A percentile compares a stretch with the other conserved stretches of the same genome.
Evolutionary conservation across 192 early-diverging fungal species (phyloP).

Genomic region (Funneliformis mosseae): DNA sequence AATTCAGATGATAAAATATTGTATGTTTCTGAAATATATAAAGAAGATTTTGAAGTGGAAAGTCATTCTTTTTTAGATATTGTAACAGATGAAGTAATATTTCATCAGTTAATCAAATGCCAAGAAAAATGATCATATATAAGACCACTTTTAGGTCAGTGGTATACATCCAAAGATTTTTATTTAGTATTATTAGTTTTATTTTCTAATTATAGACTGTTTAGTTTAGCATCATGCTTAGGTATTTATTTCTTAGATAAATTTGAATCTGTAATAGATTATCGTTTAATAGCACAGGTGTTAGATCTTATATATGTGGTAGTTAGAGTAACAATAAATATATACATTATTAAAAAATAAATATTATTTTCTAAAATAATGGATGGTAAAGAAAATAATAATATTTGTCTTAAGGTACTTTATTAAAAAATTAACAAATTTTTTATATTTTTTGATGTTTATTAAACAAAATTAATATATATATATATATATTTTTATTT

Average conservation of each 20-base stretch:
- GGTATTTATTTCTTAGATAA: conserved; percentile 14
- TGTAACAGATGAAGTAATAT: background rate
- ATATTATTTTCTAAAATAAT: background rate
- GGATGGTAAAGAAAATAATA: background rate
- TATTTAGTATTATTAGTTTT: background rate
- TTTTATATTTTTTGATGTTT: too few relatives aligned
- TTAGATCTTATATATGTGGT: too few relatives aligned
- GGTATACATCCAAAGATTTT: too few relatives aligned
- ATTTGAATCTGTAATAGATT: background rate
- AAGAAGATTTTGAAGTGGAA: background rate
- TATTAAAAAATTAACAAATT: too few relatives aligned
- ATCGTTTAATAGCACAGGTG: too few relatives aligned
- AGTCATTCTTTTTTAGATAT: background rate
- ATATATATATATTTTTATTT: too few relatives aligned
- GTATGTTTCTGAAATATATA: too few relatives aligned
- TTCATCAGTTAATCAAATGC: too few relatives aligned
- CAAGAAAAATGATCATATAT: too few relatives aligned
- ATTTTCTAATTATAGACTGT: background rate
- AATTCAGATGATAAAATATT: conserved; percentile 7
- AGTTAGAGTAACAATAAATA: too few relatives aligned
- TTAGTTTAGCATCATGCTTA: background rate
- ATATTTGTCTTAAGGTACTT: background rate
- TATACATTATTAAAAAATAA: background rate
- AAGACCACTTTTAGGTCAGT: too few relatives aligned
- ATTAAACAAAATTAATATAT: too few relatives aligned